Evolutionary conservation across 345 rosid species (phyloP).

Genomic region (Theobroma cacao): DNA sequence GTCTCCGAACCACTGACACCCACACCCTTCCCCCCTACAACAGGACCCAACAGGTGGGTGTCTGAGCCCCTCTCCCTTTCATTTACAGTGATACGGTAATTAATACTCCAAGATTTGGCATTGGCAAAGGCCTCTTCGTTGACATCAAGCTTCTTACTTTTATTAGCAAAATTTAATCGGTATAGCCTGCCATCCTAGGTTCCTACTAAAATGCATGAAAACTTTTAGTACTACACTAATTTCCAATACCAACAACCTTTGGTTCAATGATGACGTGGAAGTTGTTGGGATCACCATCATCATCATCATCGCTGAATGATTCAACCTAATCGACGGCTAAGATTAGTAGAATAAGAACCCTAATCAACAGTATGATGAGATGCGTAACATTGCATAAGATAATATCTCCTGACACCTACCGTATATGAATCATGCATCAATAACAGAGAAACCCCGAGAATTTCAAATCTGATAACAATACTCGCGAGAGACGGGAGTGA

Average conservation of each 20-base stretch:
- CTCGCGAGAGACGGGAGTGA: conserved; percentile 2
- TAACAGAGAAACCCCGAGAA: not conserved
- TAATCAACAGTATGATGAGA: not conserved
- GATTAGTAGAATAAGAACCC: not conserved
- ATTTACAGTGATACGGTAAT: conserved; percentile 5
- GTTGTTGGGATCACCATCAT: not conserved
- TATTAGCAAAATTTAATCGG: not conserved
- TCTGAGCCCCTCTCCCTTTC: conserved; percentile 12
- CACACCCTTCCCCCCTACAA: not conserved
- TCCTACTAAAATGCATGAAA: not conserved
- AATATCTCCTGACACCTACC: not conserved
- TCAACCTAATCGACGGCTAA: not conserved
- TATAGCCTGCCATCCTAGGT: conserved; percentile 24
- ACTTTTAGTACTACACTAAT: not conserved
- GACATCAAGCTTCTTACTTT: conserved; percentile 1
- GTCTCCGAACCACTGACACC: conserved; percentile 27
- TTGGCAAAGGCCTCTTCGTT: too few species aligned
- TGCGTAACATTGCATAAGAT: not conserved
- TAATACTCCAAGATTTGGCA: not conserved
- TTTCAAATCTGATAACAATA: not conserved
- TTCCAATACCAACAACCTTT: not conserved
- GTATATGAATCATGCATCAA: conserved; percentile 11
- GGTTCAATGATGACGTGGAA: not conserved
- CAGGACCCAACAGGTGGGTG: conserved; percentile 17
- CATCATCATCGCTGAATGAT: not conserved